Conservation (phyloP, 306 rosid species). For the Vigna radiata region DNA sequence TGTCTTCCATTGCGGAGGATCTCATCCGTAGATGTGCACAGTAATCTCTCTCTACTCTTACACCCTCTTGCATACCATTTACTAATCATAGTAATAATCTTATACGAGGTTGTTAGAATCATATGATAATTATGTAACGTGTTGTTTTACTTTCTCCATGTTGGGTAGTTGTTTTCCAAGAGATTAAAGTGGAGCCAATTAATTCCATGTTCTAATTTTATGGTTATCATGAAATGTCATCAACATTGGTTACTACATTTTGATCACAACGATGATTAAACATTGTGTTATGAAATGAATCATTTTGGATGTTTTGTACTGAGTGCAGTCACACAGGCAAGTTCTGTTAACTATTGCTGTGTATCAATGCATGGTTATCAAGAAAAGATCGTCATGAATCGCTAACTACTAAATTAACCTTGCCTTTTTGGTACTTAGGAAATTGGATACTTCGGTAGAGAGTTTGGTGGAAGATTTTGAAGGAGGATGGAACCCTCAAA, state of each 20-base stretch:
- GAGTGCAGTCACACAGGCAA: too few species aligned
- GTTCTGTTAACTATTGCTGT: too few species aligned
- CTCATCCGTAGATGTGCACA: constrained; percentile 50
- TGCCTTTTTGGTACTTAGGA: constrained; percentile 43
- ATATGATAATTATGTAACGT: background rate
- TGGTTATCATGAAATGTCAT: background rate
- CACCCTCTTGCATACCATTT: background rate
- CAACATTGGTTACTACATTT: too few species aligned
- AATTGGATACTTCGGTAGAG: constrained; percentile 58
- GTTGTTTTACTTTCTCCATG: background rate
- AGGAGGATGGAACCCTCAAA: constrained; percentile 59
- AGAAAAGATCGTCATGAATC: background rate
- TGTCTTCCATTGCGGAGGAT: constrained; percentile 55
- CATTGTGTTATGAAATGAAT: too few species aligned
- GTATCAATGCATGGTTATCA: too few species aligned
- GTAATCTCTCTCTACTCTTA: constrained; percentile 34
- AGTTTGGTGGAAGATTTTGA: constrained; percentile 74
- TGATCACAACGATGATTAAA: too few species aligned
- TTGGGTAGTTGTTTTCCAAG: background rate
- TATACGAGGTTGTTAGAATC: background rate
- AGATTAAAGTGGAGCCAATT: background rate
- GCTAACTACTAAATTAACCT: background rate
- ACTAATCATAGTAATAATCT: background rate
- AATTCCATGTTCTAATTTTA: background rate
- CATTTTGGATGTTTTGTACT: too few species aligned